Base-by-base conservation (phyloP, 2,329 filamentous ascomycete genomes). In the Monosporascus sp. region DNA sequence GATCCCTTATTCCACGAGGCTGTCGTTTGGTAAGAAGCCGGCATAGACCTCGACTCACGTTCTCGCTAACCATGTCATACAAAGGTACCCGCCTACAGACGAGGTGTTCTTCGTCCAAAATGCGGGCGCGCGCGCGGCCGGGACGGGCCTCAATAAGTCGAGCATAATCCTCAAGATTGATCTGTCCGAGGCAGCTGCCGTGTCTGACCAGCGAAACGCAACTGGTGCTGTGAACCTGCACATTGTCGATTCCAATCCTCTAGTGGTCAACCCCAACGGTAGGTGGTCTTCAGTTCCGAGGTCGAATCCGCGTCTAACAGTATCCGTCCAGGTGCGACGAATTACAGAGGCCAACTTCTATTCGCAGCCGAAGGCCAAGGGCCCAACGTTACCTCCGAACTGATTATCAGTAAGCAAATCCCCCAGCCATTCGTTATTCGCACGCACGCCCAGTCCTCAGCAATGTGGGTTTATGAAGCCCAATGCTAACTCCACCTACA, bases 31-130 rank as follows among this genome's bases (percentile, higher is more conserved):
- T 75, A 72, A 50, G 54, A 35, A 5, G 8, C 17, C 2, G 2
- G 31, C 31, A 11, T 5, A 35, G 9, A 35, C 11, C 31, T 2
- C 11, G 6, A 7, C 24, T 4, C 27, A 11, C 24, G 19, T 2
- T 11, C 8, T 27, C 37, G 24, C 38, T 50, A 59, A 48, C 55
- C n/a, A 8, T 24, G 24, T 20, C 49, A 31, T 8, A 22, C 41
- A 17, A 48, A 73, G 70, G 70, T 69, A 68, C 43, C 68, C 69
- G 2, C 71, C 71, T 0, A 79, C 75, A 0, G 74, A 81, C 20
- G 78, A 81, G 55, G 68, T 80, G 41, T 81, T 81, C 58, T 82
- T 82, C 41, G 77, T 74, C 0, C 78, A 81, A 52, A 79, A 78
- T 44, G 78, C 78, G 0, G 78, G 78, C 0, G 68, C 72, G 0